Conservation (phyloP, 2,329 filamentous ascomycete genomes). For the Colletotrichum viniferum region DNA sequence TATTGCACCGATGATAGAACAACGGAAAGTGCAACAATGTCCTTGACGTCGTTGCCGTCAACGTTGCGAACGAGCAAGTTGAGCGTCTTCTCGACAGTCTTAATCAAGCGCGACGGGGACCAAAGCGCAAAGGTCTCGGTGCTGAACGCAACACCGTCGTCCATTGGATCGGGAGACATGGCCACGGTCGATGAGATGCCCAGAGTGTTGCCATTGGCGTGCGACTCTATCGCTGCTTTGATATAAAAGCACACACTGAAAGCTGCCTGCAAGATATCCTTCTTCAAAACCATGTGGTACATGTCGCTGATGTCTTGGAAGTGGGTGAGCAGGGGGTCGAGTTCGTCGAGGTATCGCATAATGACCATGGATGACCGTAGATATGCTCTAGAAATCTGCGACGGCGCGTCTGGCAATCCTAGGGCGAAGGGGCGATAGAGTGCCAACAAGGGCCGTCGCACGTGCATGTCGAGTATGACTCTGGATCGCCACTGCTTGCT, state of each 20-base stretch:
- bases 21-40: constrained; percentile 52
- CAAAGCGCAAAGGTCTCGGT: constrained; percentile 43
- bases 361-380: constrained; percentile 60
- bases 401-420: constrained; percentile 52
- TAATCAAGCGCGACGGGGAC: constrained; percentile 44
- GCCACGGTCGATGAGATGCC: constrained; percentile 26
- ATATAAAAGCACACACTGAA: constrained; percentile 63
- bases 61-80: constrained; percentile 50
- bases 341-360: constrained; percentile 59
- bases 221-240: constrained; percentile 32
- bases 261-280: constrained; percentile 59
- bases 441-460: constrained; percentile 54
- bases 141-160: constrained; percentile 37
- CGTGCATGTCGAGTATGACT: constrained; percentile 58
- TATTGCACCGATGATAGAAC: constrained; percentile 50
- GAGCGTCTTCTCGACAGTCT: constrained; percentile 51
- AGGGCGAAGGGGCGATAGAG: constrained; percentile 61
- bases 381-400: constrained; percentile 56
- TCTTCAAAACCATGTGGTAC: constrained; percentile 57
- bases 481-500: constrained; percentile 57
- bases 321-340: constrained; percentile 51
- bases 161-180: constrained; percentile 37
- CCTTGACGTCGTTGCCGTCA: constrained; percentile 54
- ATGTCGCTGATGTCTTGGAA: constrained; percentile 55
- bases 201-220: constrained; percentile 10